Conservation (phyloP, 768 basidiomycete genomes). For the Vishniacozyma victoriae region DNA sequence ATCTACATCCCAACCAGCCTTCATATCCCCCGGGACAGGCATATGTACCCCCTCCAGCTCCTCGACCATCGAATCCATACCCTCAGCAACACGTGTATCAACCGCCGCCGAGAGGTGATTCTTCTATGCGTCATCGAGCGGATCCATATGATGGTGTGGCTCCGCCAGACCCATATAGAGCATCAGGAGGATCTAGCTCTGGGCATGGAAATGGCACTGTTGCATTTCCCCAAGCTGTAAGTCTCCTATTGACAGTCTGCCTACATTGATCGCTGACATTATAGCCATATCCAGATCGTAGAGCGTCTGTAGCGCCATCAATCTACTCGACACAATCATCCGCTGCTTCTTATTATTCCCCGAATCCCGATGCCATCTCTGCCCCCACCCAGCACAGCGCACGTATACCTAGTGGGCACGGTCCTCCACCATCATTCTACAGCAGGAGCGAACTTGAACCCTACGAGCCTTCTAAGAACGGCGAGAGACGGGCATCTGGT, state of each 20-base stretch:
- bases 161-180: no score
- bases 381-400: conserved; percentile 16
- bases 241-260: no score
- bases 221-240: no score
- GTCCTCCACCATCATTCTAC: no score
- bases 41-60: conserved; percentile 10
- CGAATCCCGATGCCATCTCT: conserved; percentile 23
- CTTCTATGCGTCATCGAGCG: background rate
- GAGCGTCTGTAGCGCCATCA: conserved; percentile 35
- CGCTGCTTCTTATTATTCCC: conserved; percentile 25
- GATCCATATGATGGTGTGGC: background rate
- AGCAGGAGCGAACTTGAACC: no score
- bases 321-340: conserved; percentile 30
- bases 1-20: conserved; percentile 36
- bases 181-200: no score
- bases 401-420: conserved; percentile 10
- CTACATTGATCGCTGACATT: no score
- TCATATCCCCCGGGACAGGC: conserved; percentile 31
- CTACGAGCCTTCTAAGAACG: no score
- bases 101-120: background rate
- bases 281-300: conserved; percentile 10
- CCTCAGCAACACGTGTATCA: conserved; percentile 13
- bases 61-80: conserved; percentile 4
- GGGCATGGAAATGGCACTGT: no score
- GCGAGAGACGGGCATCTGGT: no score